Base-by-base conservation (phyloP, 176 grass and related monocot species). In the Oryza punctata region DNA sequence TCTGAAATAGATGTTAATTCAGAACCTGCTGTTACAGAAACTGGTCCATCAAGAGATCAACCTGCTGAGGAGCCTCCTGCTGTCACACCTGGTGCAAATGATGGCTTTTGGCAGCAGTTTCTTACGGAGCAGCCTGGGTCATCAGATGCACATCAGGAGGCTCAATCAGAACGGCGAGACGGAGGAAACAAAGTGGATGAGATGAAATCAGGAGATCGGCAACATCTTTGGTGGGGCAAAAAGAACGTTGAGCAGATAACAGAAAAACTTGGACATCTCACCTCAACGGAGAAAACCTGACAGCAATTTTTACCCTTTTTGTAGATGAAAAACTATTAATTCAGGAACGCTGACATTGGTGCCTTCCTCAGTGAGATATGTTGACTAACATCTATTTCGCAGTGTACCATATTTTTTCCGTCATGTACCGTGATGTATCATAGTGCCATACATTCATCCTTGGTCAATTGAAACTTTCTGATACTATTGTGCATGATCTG, bases 41-140 rank as follows among this genome's bases (percentile, higher is more conserved):
- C 49, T 19, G 91, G 78, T 76, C 85, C 74, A 60, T 86, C 88
- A 21, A 92, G 87, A 83, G 90, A 92, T 72, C 69, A 79, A 85
- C 57, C 78, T 37, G 45, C 13, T 1, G 64, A 72, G 74, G 65
- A 80, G 52, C 67, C 46, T 30, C 69, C 82, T 27, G 46, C 71
- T 28, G 76, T 75, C 8, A 16, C 77, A 71, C 12, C 90, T 47
- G 97, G 93, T 1, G 77, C 72, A 81, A 99, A 99, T 4, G 97
- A 99, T 81, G 81, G 87, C 7, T 99, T 99, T 81, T 96, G 96
- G 96, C 80, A 92, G 77, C 96, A 99, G 78, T 96, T 99, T 87
- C 91, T 96, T 84, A 92, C 87, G 10, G 96, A 99, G 83, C 93
- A 86, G 24, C 93, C 93, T 72, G 93, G 85, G 10, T 85, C 38